phyloP scores from a whole-genome alignment of 2,329 filamentous ascomycete genomes.

The Nigrospora oryzae region DNA sequence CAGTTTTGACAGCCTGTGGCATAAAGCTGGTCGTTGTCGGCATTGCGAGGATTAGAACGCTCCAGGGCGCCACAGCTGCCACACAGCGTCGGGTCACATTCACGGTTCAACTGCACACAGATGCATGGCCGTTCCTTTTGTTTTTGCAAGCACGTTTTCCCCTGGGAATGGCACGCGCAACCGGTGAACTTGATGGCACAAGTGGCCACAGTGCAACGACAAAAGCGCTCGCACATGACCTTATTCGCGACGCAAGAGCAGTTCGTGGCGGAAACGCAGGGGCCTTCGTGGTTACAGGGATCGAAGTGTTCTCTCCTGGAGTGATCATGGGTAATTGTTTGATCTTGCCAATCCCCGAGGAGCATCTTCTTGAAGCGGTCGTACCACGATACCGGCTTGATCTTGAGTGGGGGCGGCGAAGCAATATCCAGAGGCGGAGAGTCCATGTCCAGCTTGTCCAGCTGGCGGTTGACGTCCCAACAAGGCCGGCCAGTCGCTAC shows the following conservation, averaged over 20 bases:
- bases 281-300: constrained; percentile 62
- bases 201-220: constrained; percentile 49
- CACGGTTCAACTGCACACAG: constrained; percentile 63
- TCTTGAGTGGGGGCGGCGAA: constrained; percentile 19
- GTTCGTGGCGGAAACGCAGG: constrained; percentile 43
- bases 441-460: constrained; percentile 28
- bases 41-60: constrained; percentile 60
- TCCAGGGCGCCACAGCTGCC: constrained; percentile 60
- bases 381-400: constrained; percentile 44
- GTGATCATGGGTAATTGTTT: constrained; percentile 46
- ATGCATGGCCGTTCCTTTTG: constrained; percentile 56
- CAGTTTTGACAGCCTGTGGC: constrained; percentile 63
- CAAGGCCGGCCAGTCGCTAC: constrained; percentile 42
- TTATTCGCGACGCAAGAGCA: constrained; percentile 56
- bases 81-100: constrained; percentile 75
- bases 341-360: constrained; percentile 45
- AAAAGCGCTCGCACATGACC: constrained; percentile 66
- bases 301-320: constrained; percentile 49
- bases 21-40: constrained; percentile 47
- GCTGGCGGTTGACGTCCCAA: constrained; percentile 39
- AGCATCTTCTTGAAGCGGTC: constrained; percentile 48
- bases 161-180: constrained; percentile 53
- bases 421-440: constrained; percentile 13
- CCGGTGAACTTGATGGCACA: constrained; percentile 60
- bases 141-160: constrained; percentile 48